phyloP scores from a whole-genome alignment of 805 yeast genomes.

The Starmerella riodocensis region DNA sequence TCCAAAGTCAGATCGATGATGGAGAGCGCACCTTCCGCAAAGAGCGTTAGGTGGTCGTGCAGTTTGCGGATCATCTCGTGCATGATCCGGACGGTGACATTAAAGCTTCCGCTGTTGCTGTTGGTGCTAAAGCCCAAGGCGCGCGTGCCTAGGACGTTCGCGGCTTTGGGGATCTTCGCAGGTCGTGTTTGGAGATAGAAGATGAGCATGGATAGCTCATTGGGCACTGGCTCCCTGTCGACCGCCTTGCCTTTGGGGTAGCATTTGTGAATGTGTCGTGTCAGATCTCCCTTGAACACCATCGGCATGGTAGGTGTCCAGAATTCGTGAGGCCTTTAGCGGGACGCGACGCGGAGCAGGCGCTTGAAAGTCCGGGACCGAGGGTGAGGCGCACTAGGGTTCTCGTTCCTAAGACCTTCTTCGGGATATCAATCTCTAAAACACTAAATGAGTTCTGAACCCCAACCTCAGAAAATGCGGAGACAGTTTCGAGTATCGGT shows the following conservation, averaged over 20 bases:
- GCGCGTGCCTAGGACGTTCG: conserved; percentile 49
- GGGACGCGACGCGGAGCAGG: too few species aligned
- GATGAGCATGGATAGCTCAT: conserved; percentile 74
- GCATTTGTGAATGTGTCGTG: conserved; percentile 77
- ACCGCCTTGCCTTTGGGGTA: conserved; percentile 78
- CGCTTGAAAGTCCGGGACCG: too few species aligned
- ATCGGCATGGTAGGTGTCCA: background rate
- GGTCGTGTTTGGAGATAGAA: conserved; percentile 86
- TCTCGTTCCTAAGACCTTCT: too few species aligned
- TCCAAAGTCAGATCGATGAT: conserved; percentile 52
- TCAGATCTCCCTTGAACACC: conserved; percentile 12
- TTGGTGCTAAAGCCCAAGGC: conserved; percentile 48
- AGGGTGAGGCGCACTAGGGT: too few species aligned
- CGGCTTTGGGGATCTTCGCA: conserved; percentile 78
- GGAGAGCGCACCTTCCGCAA: conserved; percentile 54
- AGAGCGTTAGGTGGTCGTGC: conserved; percentile 68
- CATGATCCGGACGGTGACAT: conserved; percentile 64
- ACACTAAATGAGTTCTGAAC: too few species aligned
- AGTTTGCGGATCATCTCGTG: conserved; percentile 61
- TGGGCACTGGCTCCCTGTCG: conserved; percentile 84
- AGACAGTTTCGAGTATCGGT: too few species aligned
- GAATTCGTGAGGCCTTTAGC: too few species aligned
- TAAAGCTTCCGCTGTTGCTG: conserved; percentile 61
- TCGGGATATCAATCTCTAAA: too few species aligned
- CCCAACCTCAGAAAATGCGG: too few species aligned